phyloP scores from a whole-genome alignment of 768 basidiomycete species.

The Lentinula raphanica region DNA sequence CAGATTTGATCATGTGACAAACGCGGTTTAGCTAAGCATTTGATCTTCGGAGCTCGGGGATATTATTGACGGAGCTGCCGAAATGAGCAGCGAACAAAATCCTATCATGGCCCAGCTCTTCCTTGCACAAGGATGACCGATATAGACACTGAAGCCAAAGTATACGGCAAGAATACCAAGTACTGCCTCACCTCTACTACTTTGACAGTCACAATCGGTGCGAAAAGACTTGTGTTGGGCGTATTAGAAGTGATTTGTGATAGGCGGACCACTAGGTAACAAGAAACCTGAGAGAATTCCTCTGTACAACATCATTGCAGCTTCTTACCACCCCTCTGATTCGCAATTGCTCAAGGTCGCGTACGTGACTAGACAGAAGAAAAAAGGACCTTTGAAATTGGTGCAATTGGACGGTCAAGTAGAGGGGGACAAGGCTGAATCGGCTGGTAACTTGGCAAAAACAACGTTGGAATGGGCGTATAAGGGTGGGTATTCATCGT shows the following conservation, averaged over 20 bases:
- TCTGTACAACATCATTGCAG: conserved; percentile 51
- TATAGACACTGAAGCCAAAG: background rate
- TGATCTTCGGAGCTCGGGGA: background rate
- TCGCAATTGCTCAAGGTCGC: conserved; percentile 38
- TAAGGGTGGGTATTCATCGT: conserved; percentile 38
- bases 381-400: conserved; percentile 33
- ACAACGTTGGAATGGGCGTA: conserved; percentile 55
- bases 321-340: conserved; percentile 31
- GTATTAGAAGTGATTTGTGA: background rate
- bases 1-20: background rate
- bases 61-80: background rate
- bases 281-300: conserved; percentile 23
- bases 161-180: background rate
- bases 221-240: conserved; percentile 2
- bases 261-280: background rate
- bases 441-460: conserved; percentile 47
- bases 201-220: conserved; percentile 7
- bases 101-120: background rate
- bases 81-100: background rate
- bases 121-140: background rate
- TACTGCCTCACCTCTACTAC: conserved; percentile 1
- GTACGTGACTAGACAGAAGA: conserved; percentile 43
- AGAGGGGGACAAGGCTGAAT: conserved; percentile 25
- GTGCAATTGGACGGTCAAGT: conserved; percentile 39
- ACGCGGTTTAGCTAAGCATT: background rate